These are phyloP conservation scores for Cystobasidium pallidum DNA, from an alignment of 1,284 basidiomycete species.

Conservation along the genomic window DNA sequence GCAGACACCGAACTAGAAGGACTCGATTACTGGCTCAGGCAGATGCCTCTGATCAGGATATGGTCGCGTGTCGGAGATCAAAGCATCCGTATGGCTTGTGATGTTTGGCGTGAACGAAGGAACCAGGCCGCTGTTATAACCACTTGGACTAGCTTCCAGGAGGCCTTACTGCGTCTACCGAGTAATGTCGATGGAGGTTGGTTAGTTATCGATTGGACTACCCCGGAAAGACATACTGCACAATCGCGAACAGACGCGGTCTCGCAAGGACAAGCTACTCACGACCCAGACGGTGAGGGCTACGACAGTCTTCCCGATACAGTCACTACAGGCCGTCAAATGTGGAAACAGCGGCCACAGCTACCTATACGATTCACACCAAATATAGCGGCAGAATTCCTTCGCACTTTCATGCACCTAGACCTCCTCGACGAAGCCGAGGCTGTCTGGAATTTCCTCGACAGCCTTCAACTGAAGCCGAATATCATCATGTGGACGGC, in stretches of 20 bases:
- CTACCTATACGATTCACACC: slow-evolving; percentile 28
- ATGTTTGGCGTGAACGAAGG: slow-evolving; percentile 21
- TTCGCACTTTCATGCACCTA: slow-evolving; percentile 32
- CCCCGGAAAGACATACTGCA: background rate
- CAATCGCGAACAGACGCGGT: background rate
- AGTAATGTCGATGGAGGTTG: background rate
- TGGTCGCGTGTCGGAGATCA: slow-evolving; percentile 26
- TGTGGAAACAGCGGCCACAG: slow-evolving; percentile 3
- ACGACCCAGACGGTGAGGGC: background rate
- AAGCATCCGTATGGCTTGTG: slow-evolving; percentile 8
- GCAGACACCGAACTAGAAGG: background rate
- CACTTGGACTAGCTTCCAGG: slow-evolving; percentile 11
- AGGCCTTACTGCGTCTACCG: background rate
- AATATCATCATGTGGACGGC: slow-evolving; percentile 38
- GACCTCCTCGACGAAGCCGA: slow-evolving; percentile 17
- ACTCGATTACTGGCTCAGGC: slow-evolving; percentile 15
- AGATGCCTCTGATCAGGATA: slow-evolving; percentile 33
- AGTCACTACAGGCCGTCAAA: background rate
- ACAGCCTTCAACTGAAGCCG: background rate
- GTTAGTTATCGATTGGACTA: slow-evolving; percentile 18
- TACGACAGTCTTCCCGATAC: background rate
- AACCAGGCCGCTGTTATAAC: slow-evolving; percentile 9
- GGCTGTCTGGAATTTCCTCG: slow-evolving; percentile 25
- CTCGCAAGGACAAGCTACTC: background rate
- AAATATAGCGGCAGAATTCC: slow-evolving; percentile 10